A percentile compares a stretch with the other conserved stretches of the same genome.
Conservation (phyloP, 1,284 basidiomycete genomes). For the Gymnopus androsaceus region DNA sequence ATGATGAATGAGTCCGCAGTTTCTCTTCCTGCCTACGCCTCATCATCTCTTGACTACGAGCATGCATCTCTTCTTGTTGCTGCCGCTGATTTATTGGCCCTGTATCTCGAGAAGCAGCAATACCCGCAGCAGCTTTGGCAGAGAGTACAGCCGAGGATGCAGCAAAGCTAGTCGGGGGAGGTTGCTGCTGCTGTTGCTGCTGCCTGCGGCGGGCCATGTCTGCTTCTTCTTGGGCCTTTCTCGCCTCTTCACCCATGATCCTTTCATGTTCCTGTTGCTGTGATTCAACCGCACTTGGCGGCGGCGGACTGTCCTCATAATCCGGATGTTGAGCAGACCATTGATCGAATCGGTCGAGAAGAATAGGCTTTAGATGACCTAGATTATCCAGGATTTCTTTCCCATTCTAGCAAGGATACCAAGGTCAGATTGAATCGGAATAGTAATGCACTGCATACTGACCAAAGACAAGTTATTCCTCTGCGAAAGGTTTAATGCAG, state of each 20-base stretch:
- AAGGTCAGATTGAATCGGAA: conserved; percentile 11
- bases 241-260: conserved; percentile 1
- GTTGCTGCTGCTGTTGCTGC: background rate
- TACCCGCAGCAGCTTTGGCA: background rate
- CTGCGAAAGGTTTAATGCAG: conserved; percentile 46
- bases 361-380: conserved; percentile 48
- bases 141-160: conserved; percentile 3
- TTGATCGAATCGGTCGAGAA: conserved; percentile 53
- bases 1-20: conserved; percentile 28
- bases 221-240: background rate
- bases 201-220: conserved; percentile 1
- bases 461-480: conserved; percentile 57
- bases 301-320: conserved; percentile 13
- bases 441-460: conserved; percentile 25
- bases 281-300: background rate
- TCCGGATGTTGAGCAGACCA: conserved; percentile 43
- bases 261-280: background rate
- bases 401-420: conserved; percentile 52
- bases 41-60: conserved; percentile 37
- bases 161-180: background rate
- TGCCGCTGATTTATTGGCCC: conserved; percentile 21
- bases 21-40: conserved; percentile 35
- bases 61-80: conserved; percentile 39
- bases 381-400: conserved; percentile 63
- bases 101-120: background rate